Base-by-base conservation (phyloP, 805 yeast genomes). In the Allodekkera sacchari region DNA sequence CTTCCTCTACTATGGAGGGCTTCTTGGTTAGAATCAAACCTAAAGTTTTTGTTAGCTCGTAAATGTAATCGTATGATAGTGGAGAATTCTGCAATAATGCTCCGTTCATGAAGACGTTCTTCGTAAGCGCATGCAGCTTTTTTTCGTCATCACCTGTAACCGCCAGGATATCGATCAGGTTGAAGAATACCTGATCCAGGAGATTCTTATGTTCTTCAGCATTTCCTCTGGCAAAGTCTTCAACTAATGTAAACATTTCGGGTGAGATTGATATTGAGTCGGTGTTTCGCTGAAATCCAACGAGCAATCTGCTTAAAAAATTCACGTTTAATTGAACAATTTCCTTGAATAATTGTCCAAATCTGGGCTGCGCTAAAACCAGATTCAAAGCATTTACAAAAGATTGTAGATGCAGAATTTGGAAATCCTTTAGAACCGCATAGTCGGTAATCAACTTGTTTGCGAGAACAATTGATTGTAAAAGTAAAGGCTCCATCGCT, bases 31-130 rank as follows among this genome's bases (percentile, higher is more conserved):
- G 14, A 7, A 43, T n/a, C 12, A 48, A 22, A 14, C 48, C 50
- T 1, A 45, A 18, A 5, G 38, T 30, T 25, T 44, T 44, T 22
- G 39, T 34, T 16, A 35, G 39, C 29, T 48, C 49, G 14, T 30
- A 26, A 6, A 45, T 25, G 27, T 42, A 38, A 7, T 22, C 22
- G 15, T 44, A 38, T 22, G 47, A 45, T 12, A 48, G 18, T 14
- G 41, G 41, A 13, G 33, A 24, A 11, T 24, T 5, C 16, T 24
- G 21, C 14, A 11, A 7, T 9, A n/a, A n/a, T 15, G 3, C 9
- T 7, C 21, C 18, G 15, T 13, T 25, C 26, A 32, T 14, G 30
- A 13, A 11, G 18, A 12, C 16, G 14, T 13, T 18, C 12, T 29
- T 18, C 19, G 8, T 14, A 11, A 22, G 6, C 10, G 25, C 13